Evolutionary conservation across 805 yeast genomes (phyloP).

Genomic region (Saccharomycopsis fermentans): DNA sequence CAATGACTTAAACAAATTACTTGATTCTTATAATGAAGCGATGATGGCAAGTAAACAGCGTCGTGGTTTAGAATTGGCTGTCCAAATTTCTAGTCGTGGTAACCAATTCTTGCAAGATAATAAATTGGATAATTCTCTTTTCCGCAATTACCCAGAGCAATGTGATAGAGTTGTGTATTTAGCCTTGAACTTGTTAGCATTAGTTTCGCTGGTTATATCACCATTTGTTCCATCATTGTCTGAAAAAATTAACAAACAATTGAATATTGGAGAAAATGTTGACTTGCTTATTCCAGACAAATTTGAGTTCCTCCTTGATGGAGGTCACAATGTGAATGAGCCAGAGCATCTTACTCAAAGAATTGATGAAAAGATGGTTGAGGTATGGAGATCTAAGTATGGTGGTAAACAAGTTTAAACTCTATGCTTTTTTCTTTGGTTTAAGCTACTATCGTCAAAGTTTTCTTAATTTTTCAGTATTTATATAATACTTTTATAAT

Average conservation of each 20-base stretch:
- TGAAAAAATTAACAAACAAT: conserved; percentile 57
- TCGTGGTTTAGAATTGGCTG: conserved; percentile 83
- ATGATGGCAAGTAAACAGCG: conserved; percentile 77
- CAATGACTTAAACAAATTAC: conserved; percentile 45
- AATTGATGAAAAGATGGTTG: conserved; percentile 83
- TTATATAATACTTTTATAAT: too few relatives aligned
- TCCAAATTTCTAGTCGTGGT: conserved; percentile 88
- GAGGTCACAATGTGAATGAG: conserved; percentile 82
- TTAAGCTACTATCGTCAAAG: too few relatives aligned
- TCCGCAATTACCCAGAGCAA: conserved; percentile 61
- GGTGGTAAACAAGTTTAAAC: conserved; percentile 59
- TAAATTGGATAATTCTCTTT: conserved; percentile 82
- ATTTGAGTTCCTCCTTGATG: conserved; percentile 56
- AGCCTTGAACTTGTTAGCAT: conserved; percentile 79
- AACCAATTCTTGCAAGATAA: conserved; percentile 93
- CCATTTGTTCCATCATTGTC: conserved; percentile 91
- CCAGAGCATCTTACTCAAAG: conserved; percentile 87
- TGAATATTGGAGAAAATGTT: conserved; percentile 60
- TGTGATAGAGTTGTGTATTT: conserved; percentile 90
- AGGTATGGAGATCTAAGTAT: conserved; percentile 74
- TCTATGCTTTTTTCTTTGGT: background rate
- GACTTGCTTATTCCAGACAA: conserved; percentile 60
- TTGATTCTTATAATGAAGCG: conserved; percentile 52
- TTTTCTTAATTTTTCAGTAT: too few relatives aligned
- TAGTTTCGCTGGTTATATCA: conserved; percentile 68